These are phyloP conservation scores for Ophiocordyceps camponoti-floridani DNA, from an alignment of 2,329 filamentous ascomycete genomes.

Conservation along the genomic window DNA sequence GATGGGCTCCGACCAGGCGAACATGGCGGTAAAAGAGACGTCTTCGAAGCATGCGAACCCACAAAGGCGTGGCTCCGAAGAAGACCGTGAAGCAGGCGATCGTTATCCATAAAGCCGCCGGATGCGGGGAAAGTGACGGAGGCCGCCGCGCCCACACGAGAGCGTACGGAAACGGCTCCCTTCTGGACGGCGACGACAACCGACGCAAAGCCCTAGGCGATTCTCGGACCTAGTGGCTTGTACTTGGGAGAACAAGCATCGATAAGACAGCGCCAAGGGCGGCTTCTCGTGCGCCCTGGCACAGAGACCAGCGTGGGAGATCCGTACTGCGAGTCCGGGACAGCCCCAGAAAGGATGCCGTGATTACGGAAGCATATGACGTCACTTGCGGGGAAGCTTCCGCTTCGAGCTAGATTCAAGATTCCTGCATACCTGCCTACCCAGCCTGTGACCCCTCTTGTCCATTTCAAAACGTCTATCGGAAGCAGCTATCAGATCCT, in stretches of 20 bases:
- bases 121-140: neutral
- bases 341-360: too few relatives aligned
- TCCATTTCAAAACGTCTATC: too few relatives aligned
- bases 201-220: neutral
- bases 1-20: conserved; percentile 10
- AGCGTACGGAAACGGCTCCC: neutral
- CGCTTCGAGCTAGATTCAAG: too few relatives aligned
- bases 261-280: neutral
- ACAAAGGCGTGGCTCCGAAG: neutral
- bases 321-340: neutral
- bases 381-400: neutral
- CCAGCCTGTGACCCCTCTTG: too few relatives aligned
- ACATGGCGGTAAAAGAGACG: conserved; percentile 6
- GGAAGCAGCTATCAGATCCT: too few relatives aligned
- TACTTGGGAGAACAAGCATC: neutral
- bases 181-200: neutral
- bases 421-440: too few relatives aligned
- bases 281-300: neutral
- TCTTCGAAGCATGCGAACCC: too few relatives aligned
- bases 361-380: neutral
- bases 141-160: neutral
- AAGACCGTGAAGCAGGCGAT: neutral
- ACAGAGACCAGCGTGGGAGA: neutral
- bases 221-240: neutral
- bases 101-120: neutral